These are phyloP conservation scores for Seiridium unicorne DNA, from an alignment of 2,329 filamentous ascomycete genomes.

Conservation along the genomic window DNA sequence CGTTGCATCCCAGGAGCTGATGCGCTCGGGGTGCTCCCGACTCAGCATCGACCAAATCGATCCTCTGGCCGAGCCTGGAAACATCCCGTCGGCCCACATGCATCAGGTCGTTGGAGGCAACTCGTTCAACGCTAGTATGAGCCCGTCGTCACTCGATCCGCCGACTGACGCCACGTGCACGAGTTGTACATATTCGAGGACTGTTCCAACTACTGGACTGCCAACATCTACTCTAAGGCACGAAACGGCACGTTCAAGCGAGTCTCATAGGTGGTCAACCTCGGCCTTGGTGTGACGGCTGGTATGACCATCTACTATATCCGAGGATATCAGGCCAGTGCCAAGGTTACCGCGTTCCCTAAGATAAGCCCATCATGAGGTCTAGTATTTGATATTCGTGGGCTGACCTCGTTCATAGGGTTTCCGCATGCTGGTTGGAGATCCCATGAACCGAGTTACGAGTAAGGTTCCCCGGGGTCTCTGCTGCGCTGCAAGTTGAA, in stretches of 20 bases:
- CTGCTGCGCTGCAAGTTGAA: slow-evolving; percentile 34
- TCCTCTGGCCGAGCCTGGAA: slow-evolving; percentile 24
- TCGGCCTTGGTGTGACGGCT: slow-evolving; percentile 23
- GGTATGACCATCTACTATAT: slow-evolving; percentile 30
- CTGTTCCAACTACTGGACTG: slow-evolving; percentile 28
- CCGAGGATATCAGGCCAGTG: slow-evolving; percentile 21
- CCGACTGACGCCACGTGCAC: slow-evolving; percentile 22
- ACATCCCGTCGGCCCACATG: slow-evolving; percentile 25
- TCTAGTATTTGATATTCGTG: background rate
- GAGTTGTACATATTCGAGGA: slow-evolving; percentile 24
- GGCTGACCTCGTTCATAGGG: slow-evolving; percentile 24
- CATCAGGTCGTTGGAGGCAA: slow-evolving; percentile 29
- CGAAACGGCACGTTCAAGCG: slow-evolving; percentile 27
- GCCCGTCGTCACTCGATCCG: slow-evolving; percentile 20
- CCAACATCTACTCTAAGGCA: slow-evolving; percentile 22
- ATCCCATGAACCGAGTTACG: slow-evolving; percentile 24
- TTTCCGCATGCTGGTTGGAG: slow-evolving; percentile 46
- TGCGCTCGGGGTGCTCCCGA: slow-evolving; percentile 27
- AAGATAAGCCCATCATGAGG: slow-evolving; percentile 21
- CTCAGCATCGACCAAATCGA: slow-evolving; percentile 27
- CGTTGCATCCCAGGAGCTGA: background rate
- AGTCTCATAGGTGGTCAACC: slow-evolving; percentile 24
- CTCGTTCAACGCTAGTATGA: slow-evolving; percentile 27
- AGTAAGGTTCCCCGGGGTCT: slow-evolving; percentile 25
- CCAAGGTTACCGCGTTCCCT: slow-evolving; percentile 40